phyloP scores from a whole-genome alignment of 352 stramenopile species.

The Globisporangium canariense region DNA sequence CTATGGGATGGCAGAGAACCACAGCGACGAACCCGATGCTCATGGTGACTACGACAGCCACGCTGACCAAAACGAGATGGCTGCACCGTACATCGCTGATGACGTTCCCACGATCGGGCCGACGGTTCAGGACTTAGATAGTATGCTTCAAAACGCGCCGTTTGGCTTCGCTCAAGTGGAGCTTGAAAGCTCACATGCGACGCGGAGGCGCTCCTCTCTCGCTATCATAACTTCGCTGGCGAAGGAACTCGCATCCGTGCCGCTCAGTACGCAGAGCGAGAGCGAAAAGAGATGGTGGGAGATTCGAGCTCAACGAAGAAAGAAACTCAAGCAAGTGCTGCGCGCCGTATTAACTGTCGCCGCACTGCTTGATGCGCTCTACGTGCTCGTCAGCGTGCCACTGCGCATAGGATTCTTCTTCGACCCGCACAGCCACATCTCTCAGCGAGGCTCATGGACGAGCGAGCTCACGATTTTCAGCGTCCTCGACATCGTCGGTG shows the following conservation, averaged over 20 bases:
- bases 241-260: slow-evolving; percentile 5
- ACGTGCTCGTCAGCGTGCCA: slow-evolving; percentile 35
- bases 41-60: background rate
- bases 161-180: slow-evolving; percentile 21
- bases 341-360: slow-evolving; percentile 6
- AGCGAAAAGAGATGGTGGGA: background rate
- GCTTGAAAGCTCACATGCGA: background rate
- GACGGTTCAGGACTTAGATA: slow-evolving; percentile 11
- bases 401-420: slow-evolving; percentile 44
- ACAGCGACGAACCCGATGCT: background rate
- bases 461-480: slow-evolving; percentile 27
- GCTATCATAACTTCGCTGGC: background rate
- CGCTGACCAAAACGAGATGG: background rate
- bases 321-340: background rate
- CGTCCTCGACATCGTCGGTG: slow-evolving; percentile 26
- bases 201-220: slow-evolving; percentile 11
- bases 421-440: slow-evolving; percentile 26
- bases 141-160: background rate
- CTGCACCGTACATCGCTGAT: slow-evolving; percentile 13
- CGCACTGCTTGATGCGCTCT: slow-evolving; percentile 36
- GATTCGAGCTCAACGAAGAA: slow-evolving; percentile 1
- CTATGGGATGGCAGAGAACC: background rate
- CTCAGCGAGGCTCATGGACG: slow-evolving; percentile 20
- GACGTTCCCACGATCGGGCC: slow-evolving; percentile 5
- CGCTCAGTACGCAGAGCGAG: slow-evolving; percentile 7